Conservation (phyloP, 2,329 filamentous ascomycete genomes). For the Emydomyces testavorans region DNA sequence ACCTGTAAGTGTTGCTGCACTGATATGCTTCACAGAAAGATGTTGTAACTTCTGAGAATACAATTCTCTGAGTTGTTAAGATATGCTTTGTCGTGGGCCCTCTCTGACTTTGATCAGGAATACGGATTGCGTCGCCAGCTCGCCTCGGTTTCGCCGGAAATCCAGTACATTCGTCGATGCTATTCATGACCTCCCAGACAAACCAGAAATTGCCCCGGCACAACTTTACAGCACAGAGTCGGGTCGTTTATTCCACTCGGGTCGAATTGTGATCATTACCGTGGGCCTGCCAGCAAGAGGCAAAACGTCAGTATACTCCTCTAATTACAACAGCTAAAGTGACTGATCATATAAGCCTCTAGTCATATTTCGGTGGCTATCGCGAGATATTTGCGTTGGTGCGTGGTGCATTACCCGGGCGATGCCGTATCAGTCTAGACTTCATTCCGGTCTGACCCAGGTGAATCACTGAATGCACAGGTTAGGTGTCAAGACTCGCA, state of each 20-base stretch:
- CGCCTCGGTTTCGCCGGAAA: constrained; percentile 76
- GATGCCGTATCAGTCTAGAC: neutral
- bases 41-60: neutral
- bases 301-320: constrained; percentile 58
- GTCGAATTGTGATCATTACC: constrained; percentile 92
- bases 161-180: constrained; percentile 96
- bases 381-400: constrained; percentile 86
- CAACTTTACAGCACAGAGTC: constrained; percentile 98
- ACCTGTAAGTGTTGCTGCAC: constrained; percentile 5
- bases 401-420: constrained; percentile 21
- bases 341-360: constrained; percentile 10
- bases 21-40: neutral
- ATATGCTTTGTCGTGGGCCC: constrained; percentile 1
- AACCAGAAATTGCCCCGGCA: constrained; percentile 75
- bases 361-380: constrained; percentile 93
- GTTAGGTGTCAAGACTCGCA: constrained; percentile 95
- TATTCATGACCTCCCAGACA: constrained; percentile 84
- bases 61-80: too few relatives aligned
- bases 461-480: constrained; percentile 31
- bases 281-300: constrained; percentile 89
- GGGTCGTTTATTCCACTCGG: constrained; percentile 90
- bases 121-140: constrained; percentile 82
- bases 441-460: neutral
- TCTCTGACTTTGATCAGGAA: constrained; percentile 45
- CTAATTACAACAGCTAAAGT: neutral